These are phyloP conservation scores for Carex scoparia DNA, from an alignment of 176 grass and related monocot species.

Conservation along the genomic window DNA sequence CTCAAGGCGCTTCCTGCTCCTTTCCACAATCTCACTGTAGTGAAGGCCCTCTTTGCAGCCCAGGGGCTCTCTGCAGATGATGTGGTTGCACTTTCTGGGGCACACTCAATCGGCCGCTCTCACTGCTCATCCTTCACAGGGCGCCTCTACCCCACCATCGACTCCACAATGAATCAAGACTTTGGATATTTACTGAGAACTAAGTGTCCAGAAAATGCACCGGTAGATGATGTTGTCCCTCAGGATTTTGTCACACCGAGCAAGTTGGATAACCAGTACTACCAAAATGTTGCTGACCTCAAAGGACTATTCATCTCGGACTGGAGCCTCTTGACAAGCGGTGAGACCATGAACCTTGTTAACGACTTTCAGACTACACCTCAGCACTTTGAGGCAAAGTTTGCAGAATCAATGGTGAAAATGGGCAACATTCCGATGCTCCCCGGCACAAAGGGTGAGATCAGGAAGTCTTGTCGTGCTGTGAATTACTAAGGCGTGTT, in stretches of 20 bases:
- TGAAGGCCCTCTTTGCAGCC: constrained; percentile 10
- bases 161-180: constrained; percentile 25
- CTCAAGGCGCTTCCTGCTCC: not conserved
- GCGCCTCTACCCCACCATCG: not conserved
- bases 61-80: constrained; percentile 21
- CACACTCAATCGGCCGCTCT: constrained; percentile 31
- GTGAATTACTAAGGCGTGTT: constrained; percentile 22
- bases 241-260: constrained; percentile 33
- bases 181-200: constrained; percentile 4
- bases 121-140: constrained; percentile 29
- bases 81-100: constrained; percentile 28
- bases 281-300: constrained; percentile 32
- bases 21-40: not conserved
- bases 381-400: constrained; percentile 26
- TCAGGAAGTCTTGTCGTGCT: constrained; percentile 21
- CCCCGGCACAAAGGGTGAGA: not conserved
- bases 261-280: constrained; percentile 38
- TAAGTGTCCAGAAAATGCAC: not conserved
- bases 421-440: constrained; percentile 32
- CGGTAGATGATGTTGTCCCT: not conserved
- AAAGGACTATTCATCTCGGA: constrained; percentile 41
- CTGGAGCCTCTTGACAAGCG: constrained; percentile 24
- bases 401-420: constrained; percentile 38
- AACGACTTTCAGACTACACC: constrained; percentile 11
- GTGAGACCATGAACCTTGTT: constrained; percentile 15